Percentiles rank a stretch among this genome's conserved stretches.
Evolutionary conservation across 768 basidiomycete genomes (phyloP).

Genomic region (Saitozyma podzolica): DNA sequence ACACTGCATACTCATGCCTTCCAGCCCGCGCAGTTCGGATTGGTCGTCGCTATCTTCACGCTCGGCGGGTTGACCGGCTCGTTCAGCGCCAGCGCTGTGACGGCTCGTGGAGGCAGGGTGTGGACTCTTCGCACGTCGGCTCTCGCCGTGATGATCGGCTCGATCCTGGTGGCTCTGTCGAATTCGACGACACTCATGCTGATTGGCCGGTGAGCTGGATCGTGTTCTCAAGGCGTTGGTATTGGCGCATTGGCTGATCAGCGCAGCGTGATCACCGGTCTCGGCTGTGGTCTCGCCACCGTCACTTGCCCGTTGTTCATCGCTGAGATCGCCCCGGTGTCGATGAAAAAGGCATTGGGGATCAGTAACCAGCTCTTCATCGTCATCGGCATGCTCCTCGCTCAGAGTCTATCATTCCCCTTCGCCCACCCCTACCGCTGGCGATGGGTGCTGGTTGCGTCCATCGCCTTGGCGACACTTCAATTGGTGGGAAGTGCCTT

Average conservation of each 20-base stretch:
- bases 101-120: conserved; percentile 28
- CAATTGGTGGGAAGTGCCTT: conserved; percentile 39
- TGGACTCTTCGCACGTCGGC: conserved; percentile 30
- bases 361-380: conserved; percentile 49
- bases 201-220: conserved; percentile 28
- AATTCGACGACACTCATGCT: conserved; percentile 25
- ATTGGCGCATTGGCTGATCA: conserved; percentile 8
- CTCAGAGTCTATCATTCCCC: conserved; percentile 41
- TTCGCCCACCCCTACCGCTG: conserved; percentile 34
- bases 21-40: conserved; percentile 64
- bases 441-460: conserved; percentile 40
- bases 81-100: conserved; percentile 19
- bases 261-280: conserved; percentile 37
- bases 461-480: conserved; percentile 24
- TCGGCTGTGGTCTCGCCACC: conserved; percentile 50
- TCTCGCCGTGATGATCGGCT: conserved; percentile 28
- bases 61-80: conserved; percentile 80
- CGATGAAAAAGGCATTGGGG: conserved; percentile 59
- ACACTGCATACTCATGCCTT: conserved; percentile 1
- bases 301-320: conserved; percentile 77
- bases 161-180: conserved; percentile 21
- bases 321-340: conserved; percentile 77
- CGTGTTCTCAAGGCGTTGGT: background rate
- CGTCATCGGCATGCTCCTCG: conserved; percentile 44
- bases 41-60: conserved; percentile 81